phyloP scores from a whole-genome alignment of 225 moss, liverwort and hornwort species.

The Polytrichum formosum region DNA sequence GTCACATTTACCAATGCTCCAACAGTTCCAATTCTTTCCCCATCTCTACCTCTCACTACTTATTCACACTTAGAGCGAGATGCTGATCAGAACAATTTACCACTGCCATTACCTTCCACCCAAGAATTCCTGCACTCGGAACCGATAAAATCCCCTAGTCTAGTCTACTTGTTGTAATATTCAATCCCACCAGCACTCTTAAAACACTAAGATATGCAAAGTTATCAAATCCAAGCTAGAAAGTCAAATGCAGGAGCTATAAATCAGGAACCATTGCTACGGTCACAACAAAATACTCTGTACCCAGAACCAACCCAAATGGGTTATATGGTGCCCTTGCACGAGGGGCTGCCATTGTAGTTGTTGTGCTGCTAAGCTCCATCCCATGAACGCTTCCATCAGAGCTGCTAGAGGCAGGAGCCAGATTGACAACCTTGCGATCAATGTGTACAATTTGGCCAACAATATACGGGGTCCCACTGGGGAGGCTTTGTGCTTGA shows the following conservation, averaged over 20 bases:
- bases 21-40: slow-evolving; percentile 3
- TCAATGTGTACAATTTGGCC: slow-evolving; percentile 85
- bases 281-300: slow-evolving; percentile 61
- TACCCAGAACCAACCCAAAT: slow-evolving; percentile 57
- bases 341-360: slow-evolving; percentile 19
- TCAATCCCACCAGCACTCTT: not conserved
- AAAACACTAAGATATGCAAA: not conserved
- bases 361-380: slow-evolving; percentile 23
- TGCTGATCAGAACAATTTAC: slow-evolving; percentile 8
- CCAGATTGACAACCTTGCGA: slow-evolving; percentile 44
- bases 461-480: slow-evolving; percentile 63
- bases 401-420: slow-evolving; percentile 19
- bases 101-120: slow-evolving; percentile 14
- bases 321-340: slow-evolving; percentile 47
- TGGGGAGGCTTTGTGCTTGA: slow-evolving; percentile 64
- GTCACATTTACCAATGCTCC: slow-evolving; percentile 10
- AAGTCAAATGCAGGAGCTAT: slow-evolving; percentile 2
- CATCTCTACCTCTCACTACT: slow-evolving; percentile 11
- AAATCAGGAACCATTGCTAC: slow-evolving; percentile 88
- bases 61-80: slow-evolving; percentile 35
- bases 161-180: not conserved
- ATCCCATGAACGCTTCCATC: slow-evolving; percentile 41
- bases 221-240: slow-evolving; percentile 2
- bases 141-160: not conserved
- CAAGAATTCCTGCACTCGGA: slow-evolving; percentile 27